These are phyloP conservation scores for Boletus bicolor DNA, from an alignment of 768 basidiomycete genomes.

Conservation along the genomic window DNA sequence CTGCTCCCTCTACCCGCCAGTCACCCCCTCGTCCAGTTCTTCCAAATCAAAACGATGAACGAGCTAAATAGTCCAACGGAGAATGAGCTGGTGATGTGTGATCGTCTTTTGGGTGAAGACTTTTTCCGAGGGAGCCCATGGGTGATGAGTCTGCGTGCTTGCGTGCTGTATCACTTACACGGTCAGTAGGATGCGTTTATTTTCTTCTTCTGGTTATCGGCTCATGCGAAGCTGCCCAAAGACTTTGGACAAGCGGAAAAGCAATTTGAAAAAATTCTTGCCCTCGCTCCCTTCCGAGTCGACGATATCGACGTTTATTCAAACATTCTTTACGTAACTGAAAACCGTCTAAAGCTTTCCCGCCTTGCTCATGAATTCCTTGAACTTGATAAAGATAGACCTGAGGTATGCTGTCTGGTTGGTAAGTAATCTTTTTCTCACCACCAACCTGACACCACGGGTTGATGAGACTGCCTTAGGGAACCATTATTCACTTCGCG, in stretches of 20 bases:
- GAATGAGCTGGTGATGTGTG: constrained; percentile 76
- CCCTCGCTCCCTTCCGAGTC: constrained; percentile 80
- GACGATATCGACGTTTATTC: constrained; percentile 96
- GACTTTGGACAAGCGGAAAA: constrained; percentile 85
- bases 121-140: constrained; percentile 82
- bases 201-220: not conserved
- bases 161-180: constrained; percentile 86
- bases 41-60: constrained; percentile 86
- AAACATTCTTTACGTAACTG: constrained; percentile 95
- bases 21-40: constrained; percentile 63
- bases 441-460: not conserved
- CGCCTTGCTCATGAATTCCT: constrained; percentile 90
- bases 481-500: constrained; percentile 93
- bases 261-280: constrained; percentile 81
- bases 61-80: constrained; percentile 89
- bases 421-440: constrained; percentile 48
- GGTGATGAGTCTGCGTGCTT: constrained; percentile 82
- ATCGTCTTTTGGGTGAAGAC: constrained; percentile 64
- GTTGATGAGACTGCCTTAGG: constrained; percentile 45
- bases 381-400: constrained; percentile 85
- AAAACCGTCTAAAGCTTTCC: constrained; percentile 83
- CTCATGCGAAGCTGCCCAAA: constrained; percentile 31
- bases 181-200: constrained; percentile 47
- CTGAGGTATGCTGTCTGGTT: constrained; percentile 94
- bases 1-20: constrained; percentile 46